Evolutionary conservation across 768 basidiomycete genomes (phyloP), one percentile per base, ranked within the genome.

Genomic region (Lactarius deliciosus): DNA sequence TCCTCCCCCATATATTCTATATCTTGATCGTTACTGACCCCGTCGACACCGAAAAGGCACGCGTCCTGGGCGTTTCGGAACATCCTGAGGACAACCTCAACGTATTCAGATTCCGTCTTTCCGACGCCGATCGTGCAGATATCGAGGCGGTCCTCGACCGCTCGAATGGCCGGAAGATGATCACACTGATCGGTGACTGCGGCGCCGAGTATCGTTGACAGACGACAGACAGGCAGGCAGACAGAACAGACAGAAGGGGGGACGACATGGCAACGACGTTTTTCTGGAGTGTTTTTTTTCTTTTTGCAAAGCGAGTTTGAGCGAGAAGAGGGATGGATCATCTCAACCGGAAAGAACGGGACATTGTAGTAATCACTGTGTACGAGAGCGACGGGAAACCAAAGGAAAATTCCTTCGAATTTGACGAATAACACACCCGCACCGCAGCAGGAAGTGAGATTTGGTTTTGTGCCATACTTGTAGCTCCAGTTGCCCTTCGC

Each of bases 121-220:
- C 79, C 3, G 77, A 78, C 1, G 78, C 81, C 36, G 92, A 94
- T 71, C 82, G 82, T 53, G 73, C 76, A 10, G 81, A 76, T n/a
- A 90, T 94, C 68, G 87, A 90, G 64, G 77, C 75, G 1, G 85
- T 93, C 30, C 76, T 92, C 15, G 78, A 74, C 3, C 81, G 78
- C 53, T 91, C 88, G n/a, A 83, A 85, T 43, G 84, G 87, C 4
- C 77, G 84, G 53, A 80, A 74, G 28, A 80, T 92, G 74, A 89
- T 91, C 63, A 82, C 79, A 6, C 80, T 80, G 32, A 87, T 94
- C 66, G 91, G 91, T 11, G 92, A 94, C 75, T 94, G 92, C 74
- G 91, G 92, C 45, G 86, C 88, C 6, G 91, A 94, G 78, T 94
- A 94, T 77, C 87, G 92, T 63, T 68, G 58, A 68, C 25, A 55